Conservation (phyloP, 176 grass and related monocot species). For the Musa schizocarpa region DNA sequence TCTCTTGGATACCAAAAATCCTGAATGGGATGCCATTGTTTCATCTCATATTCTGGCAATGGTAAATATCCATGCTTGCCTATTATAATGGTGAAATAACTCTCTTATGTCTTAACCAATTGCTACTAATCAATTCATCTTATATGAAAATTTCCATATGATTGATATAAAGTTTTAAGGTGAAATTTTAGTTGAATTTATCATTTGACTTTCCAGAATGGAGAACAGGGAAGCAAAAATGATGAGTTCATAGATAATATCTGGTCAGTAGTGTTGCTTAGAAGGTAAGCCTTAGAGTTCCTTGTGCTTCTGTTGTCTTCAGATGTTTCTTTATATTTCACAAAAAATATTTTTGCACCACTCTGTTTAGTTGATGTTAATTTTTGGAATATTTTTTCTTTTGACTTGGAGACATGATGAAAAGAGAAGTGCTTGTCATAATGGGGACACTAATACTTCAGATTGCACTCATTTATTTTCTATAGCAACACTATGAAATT, state of each 20-base stretch:
- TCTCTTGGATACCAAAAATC: slow-evolving; percentile 61
- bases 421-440: background rate
- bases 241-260: slow-evolving; percentile 23
- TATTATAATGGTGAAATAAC: slow-evolving; percentile 19
- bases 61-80: slow-evolving; percentile 26
- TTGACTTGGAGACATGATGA: background rate
- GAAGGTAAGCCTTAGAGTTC: slow-evolving; percentile 30
- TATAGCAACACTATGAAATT: background rate
- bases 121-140: background rate
- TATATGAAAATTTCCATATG: background rate
- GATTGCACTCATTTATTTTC: background rate
- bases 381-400: background rate
- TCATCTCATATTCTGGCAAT: slow-evolving; percentile 80
- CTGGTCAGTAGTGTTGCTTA: slow-evolving; percentile 47
- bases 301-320: background rate
- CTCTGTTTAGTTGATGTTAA: background rate
- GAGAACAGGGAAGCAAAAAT: slow-evolving; percentile 32
- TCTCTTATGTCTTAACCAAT: background rate
- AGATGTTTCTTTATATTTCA: background rate
- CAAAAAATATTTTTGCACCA: background rate
- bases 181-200: slow-evolving; percentile 15
- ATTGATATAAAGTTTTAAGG: background rate
- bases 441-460: background rate
- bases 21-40: slow-evolving; percentile 60
- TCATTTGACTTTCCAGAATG: slow-evolving; percentile 39